Evolutionary conservation across 345 rosid genomes (phyloP), one percentile per base, ranked within the genome.

Genomic region (Combretum micranthum): DNA sequence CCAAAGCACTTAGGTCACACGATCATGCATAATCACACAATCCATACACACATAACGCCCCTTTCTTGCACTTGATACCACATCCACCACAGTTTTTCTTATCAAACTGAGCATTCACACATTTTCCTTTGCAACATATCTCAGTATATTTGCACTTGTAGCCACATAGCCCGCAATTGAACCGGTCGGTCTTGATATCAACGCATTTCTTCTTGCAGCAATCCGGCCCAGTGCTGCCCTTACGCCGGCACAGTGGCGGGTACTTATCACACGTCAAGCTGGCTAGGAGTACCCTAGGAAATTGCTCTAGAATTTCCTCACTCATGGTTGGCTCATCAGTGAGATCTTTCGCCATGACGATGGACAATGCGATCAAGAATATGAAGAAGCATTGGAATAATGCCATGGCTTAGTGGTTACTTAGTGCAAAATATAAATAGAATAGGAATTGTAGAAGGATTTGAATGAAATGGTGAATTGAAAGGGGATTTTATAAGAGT

Each of bases 151-250:
- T 53, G n/a, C 65, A 62, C 51, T 53, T 62, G 32, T 52, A 13
- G 13, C 65, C 65, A n/a, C 66, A 62, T 15, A 13, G 17, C 23
- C 66, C 66, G 23, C 66, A 53, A 9, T 62, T 52, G 16, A 20
- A 14, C 6, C 59, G 18, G 26, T 53, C 59, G 15, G 23, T 44
- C 47, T 4, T 21, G 20, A 62, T 49, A 23, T 53, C 13, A 0
- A 44, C 57, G 48, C 59, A 62, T 18, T 53, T 62, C 52, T 62
- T 62, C 42, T 46, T 25, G 56, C 58, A 62, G 47, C 64, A 60
- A 48, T 60, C 54, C 6, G 59, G 59, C 17, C 59, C 47, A 20
- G 59, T 44, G 46, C 59, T 55, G 15, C 59, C 59, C 45, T 37
- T 18, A 14, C 6, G 18, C 43, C 47, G 46, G 21, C 59, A 55